phyloP scores from a whole-genome alignment of 1,284 basidiomycete species.

The Microbotryum lychnidis-dioicae region DNA sequence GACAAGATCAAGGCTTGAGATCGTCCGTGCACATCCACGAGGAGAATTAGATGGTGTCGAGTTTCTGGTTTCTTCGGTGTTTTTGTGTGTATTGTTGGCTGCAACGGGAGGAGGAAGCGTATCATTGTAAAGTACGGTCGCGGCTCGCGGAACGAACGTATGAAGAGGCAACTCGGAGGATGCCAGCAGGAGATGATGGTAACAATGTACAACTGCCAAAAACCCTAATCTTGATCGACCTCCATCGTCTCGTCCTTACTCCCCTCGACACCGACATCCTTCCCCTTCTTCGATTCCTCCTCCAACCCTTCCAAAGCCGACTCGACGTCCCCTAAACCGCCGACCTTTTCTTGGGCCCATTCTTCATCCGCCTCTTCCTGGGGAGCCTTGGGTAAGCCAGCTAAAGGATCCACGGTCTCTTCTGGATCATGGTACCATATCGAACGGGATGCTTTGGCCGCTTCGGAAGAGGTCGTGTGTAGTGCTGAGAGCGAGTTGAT shows the following conservation, averaged over 20 bases:
- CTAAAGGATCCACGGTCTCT: constrained; percentile 24
- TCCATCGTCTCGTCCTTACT: constrained; percentile 10
- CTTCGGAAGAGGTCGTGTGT: constrained; percentile 24
- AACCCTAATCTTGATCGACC: constrained; percentile 10
- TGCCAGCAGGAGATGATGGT: too few relatives aligned
- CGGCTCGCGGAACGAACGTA: too few relatives aligned
- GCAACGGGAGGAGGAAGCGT: too few relatives aligned
- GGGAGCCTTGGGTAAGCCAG: constrained; percentile 4
- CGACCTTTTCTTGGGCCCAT: constrained; percentile 24
- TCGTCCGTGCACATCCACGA: too few relatives aligned
- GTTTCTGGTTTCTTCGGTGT: too few relatives aligned
- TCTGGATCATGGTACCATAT: constrained; percentile 28
- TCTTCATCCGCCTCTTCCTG: constrained; percentile 12
- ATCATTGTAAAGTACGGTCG: too few relatives aligned
- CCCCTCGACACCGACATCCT: neutral
- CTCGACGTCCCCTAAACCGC: constrained; percentile 28
- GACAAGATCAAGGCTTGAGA: too few relatives aligned
- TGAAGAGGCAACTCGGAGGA: too few relatives aligned
- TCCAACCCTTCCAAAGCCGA: constrained; percentile 29
- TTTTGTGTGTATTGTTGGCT: too few relatives aligned
- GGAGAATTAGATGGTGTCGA: too few relatives aligned
- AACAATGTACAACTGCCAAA: neutral
- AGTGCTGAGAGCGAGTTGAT: constrained; percentile 27
- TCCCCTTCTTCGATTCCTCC: constrained; percentile 9
- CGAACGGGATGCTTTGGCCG: constrained; percentile 10